These are phyloP conservation scores for Petunia secreta DNA, from an alignment of 257 asterid genomes.

Conservation along the genomic window DNA sequence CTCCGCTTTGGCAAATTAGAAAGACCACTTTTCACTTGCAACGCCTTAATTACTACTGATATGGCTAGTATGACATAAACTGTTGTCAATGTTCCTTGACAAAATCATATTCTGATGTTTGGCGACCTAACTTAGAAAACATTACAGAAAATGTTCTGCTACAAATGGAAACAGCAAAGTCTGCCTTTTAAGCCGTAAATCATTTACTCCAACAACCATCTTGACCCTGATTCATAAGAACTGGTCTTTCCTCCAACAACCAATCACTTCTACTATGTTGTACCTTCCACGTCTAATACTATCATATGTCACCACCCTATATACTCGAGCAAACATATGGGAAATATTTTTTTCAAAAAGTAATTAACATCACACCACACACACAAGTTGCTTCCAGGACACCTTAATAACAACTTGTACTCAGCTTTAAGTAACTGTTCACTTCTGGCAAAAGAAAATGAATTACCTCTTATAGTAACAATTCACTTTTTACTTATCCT, in stretches of 20 bases:
- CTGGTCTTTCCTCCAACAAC: neutral
- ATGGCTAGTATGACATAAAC: neutral
- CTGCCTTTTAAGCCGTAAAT: constrained; percentile 8
- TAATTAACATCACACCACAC: no score
- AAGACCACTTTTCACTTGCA: neutral
- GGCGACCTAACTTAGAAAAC: neutral
- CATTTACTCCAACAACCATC: constrained; percentile 9
- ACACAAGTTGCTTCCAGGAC: no score
- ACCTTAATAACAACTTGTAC: neutral
- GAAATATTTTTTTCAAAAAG: no score
- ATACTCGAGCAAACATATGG: no score
- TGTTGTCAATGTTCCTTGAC: neutral
- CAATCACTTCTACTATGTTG: no score
- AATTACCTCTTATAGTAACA: neutral
- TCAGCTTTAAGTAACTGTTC: neutral
- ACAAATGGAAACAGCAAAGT: neutral
- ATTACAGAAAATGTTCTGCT: neutral
- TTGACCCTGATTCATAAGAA: neutral
- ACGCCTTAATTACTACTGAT: neutral
- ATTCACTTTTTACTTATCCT: neutral
- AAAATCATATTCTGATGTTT: neutral
- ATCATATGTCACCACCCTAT: no score
- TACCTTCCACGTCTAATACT: no score
- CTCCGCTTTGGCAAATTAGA: neutral
- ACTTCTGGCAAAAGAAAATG: neutral